phyloP scores from a whole-genome alignment of 139 green algal species.

The Asterochloris erici region DNA sequence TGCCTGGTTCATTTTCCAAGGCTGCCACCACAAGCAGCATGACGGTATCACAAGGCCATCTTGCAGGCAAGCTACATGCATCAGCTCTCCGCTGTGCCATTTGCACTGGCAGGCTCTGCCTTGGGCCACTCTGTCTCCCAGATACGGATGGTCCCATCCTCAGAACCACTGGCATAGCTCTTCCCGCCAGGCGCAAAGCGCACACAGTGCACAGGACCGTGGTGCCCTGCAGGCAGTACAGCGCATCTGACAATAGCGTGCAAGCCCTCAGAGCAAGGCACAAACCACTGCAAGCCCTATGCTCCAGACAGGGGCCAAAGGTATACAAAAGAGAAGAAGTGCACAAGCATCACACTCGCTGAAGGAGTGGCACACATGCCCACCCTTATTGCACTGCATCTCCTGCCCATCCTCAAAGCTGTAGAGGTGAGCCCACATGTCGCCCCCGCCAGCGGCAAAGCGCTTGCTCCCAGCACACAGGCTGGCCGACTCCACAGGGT shows the following conservation, averaged over 20 bases:
- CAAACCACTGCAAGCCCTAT: too few relatives aligned
- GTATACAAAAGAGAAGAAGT: not conserved
- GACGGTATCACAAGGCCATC: too few relatives aligned
- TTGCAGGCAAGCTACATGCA: too few relatives aligned
- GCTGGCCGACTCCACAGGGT: conserved; percentile 76
- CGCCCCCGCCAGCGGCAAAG: conserved; percentile 72
- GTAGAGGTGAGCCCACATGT: conserved; percentile 98
- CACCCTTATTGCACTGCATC: conserved; percentile 44
- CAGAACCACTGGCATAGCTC: conserved; percentile 88
- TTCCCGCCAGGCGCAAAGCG: conserved; percentile 88
- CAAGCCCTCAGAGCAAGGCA: too few relatives aligned
- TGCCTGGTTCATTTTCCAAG: too few relatives aligned
- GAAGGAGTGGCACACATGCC: not conserved
- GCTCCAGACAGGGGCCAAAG: not conserved
- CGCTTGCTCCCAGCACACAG: conserved; percentile 57
- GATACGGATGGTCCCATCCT: conserved; percentile 97
- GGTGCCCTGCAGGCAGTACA: conserved; percentile 79
- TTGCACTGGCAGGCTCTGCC: not conserved
- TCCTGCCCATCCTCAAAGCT: conserved; percentile 74
- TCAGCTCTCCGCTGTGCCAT: not conserved
- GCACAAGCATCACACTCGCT: not conserved
- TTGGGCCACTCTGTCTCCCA: conserved; percentile 64
- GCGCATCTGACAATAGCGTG: too few relatives aligned
- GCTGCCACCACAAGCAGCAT: too few relatives aligned
- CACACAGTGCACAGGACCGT: conserved; percentile 94